Percentiles rank a stretch among this genome's conserved stretches.
Conservation (phyloP, 306 rosid genomes). For the Trifolium subterraneum region DNA sequence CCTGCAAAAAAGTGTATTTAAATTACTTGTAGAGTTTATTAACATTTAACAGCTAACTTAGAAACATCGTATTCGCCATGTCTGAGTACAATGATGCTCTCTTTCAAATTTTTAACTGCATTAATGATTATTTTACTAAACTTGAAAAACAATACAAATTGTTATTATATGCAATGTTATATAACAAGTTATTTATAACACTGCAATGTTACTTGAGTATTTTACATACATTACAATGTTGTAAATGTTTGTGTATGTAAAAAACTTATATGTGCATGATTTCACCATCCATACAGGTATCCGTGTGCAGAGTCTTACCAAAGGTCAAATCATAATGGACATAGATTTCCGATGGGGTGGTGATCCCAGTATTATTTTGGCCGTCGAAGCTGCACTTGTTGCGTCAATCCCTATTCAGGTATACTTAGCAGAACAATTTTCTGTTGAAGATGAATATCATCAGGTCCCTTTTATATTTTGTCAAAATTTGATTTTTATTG, state of each 20-base stretch:
- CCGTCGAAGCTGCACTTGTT: constrained; percentile 92
- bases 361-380: constrained; percentile 92
- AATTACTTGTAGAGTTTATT: too few relatives aligned
- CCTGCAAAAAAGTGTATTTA: too few relatives aligned
- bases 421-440: constrained; percentile 7
- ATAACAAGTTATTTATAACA: too few relatives aligned
- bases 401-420: constrained; percentile 99
- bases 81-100: too few relatives aligned
- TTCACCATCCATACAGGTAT: constrained; percentile 66
- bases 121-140: neutral
- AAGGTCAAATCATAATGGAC: constrained; percentile 99
- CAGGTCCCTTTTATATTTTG: constrained; percentile 19
- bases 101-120: neutral
- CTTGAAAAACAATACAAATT: neutral
- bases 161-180: neutral
- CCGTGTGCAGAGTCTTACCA: constrained; percentile 90
- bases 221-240: too few relatives aligned
- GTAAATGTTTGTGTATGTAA: constrained; percentile 7
- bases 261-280: constrained; percentile 10
- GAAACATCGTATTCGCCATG: too few relatives aligned
- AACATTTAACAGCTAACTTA: too few relatives aligned
- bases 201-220: too few relatives aligned
- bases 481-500: constrained; percentile 16
- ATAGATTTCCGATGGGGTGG: constrained; percentile 98
- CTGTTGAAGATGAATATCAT: constrained; percentile 23